Conservation (phyloP, 2,329 filamentous ascomycete genomes). For the Botrytis byssoidea region DNA sequence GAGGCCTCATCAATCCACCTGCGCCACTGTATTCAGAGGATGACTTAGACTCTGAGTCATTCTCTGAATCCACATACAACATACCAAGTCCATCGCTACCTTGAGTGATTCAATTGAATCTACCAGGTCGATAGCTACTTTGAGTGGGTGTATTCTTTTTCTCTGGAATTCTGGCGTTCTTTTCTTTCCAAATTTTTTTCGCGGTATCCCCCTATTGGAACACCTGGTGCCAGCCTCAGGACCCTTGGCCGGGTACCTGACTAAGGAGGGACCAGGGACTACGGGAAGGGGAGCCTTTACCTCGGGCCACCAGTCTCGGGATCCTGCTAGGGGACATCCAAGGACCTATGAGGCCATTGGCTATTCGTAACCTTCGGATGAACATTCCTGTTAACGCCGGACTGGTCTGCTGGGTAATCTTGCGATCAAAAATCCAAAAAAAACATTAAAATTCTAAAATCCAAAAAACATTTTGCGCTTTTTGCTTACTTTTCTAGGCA, state of each 20-base stretch:
- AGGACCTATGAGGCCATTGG: neutral
- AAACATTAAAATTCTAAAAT: neutral
- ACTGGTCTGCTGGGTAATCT: constrained; percentile 5
- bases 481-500: neutral
- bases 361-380: constrained; percentile 7
- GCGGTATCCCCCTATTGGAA: constrained; percentile 3
- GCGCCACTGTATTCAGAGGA: neutral
- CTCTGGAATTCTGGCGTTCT: neutral
- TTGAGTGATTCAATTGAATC: neutral
- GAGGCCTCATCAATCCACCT: neutral
- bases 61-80: neutral
- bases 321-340: constrained; percentile 6
- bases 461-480: neutral
- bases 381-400: constrained; percentile 5
- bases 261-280: neutral
- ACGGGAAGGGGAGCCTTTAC: constrained; percentile 2
- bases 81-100: constrained; percentile 2
- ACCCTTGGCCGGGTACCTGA: constrained; percentile 10
- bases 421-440: neutral
- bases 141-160: neutral
- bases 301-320: constrained; percentile 9
- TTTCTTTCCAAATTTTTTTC: neutral
- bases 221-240: constrained; percentile 5
- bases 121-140: constrained; percentile 6
- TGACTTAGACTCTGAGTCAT: neutral